Percentiles rank a stretch among this genome's conserved stretches.
phyloP scores from a whole-genome alignment of 768 basidiomycete species.

The Boletus vinaceobasis region DNA sequence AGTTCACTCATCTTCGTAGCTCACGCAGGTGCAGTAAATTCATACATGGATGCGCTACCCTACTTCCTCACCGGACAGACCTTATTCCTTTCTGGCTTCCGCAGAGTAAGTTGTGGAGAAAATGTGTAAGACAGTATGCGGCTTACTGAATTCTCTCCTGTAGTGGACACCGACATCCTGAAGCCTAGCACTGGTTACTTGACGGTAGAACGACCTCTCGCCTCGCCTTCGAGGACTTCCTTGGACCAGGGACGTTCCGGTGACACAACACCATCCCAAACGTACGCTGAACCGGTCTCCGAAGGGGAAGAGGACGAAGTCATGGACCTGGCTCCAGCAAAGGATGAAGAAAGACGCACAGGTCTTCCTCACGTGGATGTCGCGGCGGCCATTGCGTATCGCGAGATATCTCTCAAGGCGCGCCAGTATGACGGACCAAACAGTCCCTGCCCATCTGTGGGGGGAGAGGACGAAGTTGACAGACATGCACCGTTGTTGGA shows the following conservation, averaged over 20 bases:
- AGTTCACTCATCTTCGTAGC: background rate
- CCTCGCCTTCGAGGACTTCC: conserved; percentile 43
- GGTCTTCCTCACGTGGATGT: conserved; percentile 72
- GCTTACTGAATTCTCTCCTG: background rate
- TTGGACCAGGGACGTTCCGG: conserved; percentile 45
- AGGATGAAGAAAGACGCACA: conserved; percentile 78
- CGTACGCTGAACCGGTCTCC: conserved; percentile 86
- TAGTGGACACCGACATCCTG: conserved; percentile 93
- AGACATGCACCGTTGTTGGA: conserved; percentile 40
- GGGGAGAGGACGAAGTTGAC: conserved; percentile 29
- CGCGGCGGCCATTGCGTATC: conserved; percentile 80
- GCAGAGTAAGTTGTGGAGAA: conserved; percentile 57
- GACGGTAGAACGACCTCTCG: conserved; percentile 71
- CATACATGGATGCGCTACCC: conserved; percentile 93
- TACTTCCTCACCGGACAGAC: conserved; percentile 89
- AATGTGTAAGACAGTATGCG: background rate
- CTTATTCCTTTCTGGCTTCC: conserved; percentile 98
- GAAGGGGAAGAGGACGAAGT: conserved; percentile 94
- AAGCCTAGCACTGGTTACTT: conserved; percentile 84
- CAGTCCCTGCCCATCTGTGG: conserved; percentile 4
- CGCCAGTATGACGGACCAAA: conserved; percentile 16
- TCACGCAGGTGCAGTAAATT: conserved; percentile 61
- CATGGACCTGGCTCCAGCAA: conserved; percentile 61
- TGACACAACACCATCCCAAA: conserved; percentile 37
- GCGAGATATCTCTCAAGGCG: conserved; percentile 75